Base-by-base conservation (phyloP, 2,329 filamentous ascomycete genomes). In the Neocucurbitaria cava region DNA sequence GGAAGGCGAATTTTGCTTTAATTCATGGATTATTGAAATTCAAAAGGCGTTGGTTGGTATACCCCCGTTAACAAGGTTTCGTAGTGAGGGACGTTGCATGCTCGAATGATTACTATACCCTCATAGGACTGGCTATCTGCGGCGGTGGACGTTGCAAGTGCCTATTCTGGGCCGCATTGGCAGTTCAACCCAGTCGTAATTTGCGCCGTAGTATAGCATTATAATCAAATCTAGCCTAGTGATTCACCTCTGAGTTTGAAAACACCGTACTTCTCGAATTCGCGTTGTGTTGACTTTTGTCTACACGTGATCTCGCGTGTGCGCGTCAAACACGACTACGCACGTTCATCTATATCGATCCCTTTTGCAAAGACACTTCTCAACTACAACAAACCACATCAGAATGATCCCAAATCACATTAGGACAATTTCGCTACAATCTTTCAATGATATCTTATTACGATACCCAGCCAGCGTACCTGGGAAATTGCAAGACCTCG, bases 401-500 rank as follows among this genome's bases (percentile, higher is more conserved):
- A 39, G n/a, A 38, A 62, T 62, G 59, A 17, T 58, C 8, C 20
- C 43, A 15, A 45, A 57, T 0, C 54, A 59, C 15, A 51, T 61
- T 24, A 58, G 46, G 3, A 52, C 17, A 2, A 72, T 74, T 1
- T 51, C 62, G 2, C 39, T 61, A 3, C 13, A 21, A 1, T n/a
- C 56, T 0, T 73, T 73, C 55, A 61, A 59, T 8, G 44, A 53
- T 3, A 46, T 59, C 1, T 56, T 75, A 15, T 52, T 61, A 1
- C 69, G 67, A 28, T 75, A 76, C 31, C 36, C 64, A 10, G 36
- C 61, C 11, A 59, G 48, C 17, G 70, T 66, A 1, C 70, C 73
- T 3, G 58, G 64, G 3, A 63, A 66, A 18, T 57, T 76, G 2
- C 56, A 56, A 24, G 66, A 71, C 6, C 62, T 76, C n/a, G 74